phyloP scores from a whole-genome alignment of 495 filamentous ascomycete species.

The Penicillium coffeae region DNA sequence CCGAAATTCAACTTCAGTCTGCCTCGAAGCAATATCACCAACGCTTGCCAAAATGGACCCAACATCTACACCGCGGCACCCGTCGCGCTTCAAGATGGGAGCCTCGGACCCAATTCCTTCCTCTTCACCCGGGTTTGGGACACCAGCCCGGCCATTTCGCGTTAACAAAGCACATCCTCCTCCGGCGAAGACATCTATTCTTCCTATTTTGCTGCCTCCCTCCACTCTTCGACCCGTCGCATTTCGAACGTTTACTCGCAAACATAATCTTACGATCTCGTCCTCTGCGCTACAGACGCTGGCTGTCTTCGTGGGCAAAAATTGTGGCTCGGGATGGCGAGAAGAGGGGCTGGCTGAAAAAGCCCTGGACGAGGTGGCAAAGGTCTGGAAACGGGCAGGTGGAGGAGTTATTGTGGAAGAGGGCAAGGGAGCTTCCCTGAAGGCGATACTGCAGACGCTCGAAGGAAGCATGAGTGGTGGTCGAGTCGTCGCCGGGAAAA shows the following conservation, averaged over 20 bases:
- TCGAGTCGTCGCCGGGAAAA: conserved; percentile 47
- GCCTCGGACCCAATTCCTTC: conserved; percentile 64
- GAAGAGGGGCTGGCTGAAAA: conserved; percentile 91
- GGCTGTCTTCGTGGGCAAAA: conserved; percentile 82
- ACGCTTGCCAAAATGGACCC: conserved; percentile 18
- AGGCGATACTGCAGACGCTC: conserved; percentile 72
- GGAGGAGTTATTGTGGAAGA: conserved; percentile 88
- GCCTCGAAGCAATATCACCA: not conserved
- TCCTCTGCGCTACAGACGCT: conserved; percentile 80
- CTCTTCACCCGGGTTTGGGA: conserved; percentile 85
- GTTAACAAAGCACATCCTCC: conserved; percentile 40
- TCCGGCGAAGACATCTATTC: conserved; percentile 64
- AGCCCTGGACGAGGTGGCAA: conserved; percentile 86
- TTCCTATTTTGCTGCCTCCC: conserved; percentile 84
- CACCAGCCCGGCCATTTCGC: conserved; percentile 68
- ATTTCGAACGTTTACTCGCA: conserved; percentile 95
- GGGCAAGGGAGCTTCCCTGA: conserved; percentile 65
- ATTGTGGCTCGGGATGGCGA: conserved; percentile 94
- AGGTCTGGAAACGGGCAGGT: conserved; percentile 77
- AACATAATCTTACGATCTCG: conserved; percentile 91
- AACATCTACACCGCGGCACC: conserved; percentile 24
- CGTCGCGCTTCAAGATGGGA: conserved; percentile 28
- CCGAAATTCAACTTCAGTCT: not conserved
- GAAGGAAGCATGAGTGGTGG: conserved; percentile 84
- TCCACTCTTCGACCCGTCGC: conserved; percentile 84